phyloP scores from a whole-genome alignment of 2,329 filamentous ascomycete genomes.

The Cladosporium sp. region DNA sequence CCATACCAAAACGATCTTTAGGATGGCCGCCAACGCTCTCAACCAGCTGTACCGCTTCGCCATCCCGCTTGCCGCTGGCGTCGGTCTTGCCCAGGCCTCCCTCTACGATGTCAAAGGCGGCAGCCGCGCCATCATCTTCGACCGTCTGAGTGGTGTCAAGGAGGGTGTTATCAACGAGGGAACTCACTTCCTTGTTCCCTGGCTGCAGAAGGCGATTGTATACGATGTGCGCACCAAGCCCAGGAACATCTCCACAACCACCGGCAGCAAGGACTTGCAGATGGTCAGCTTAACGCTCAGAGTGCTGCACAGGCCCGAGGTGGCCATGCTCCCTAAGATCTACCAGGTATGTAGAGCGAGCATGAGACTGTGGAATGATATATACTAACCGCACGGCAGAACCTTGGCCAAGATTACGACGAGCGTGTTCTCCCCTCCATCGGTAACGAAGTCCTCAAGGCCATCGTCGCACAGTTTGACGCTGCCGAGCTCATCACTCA shows the following conservation, averaged over 20 bases:
- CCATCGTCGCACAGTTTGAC: slow-evolving; percentile 49
- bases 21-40: slow-evolving; percentile 45
- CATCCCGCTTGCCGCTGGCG: slow-evolving; percentile 65
- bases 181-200: slow-evolving; percentile 92
- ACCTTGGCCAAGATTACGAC: slow-evolving; percentile 96
- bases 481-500: slow-evolving; percentile 77
- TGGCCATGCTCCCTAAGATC: slow-evolving; percentile 88
- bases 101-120: slow-evolving; percentile 98
- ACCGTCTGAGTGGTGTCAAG: slow-evolving; percentile 85
- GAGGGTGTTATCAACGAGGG: slow-evolving; percentile 90
- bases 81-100: slow-evolving; percentile 65
- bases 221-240: slow-evolving; percentile 98
- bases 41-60: slow-evolving; percentile 60
- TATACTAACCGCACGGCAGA: slow-evolving; percentile 47
- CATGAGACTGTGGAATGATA: background rate
- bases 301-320: slow-evolving; percentile 90
- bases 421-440: slow-evolving; percentile 53
- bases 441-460: slow-evolving; percentile 51
- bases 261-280: slow-evolving; percentile 96
- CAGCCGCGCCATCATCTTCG: slow-evolving; percentile 94
- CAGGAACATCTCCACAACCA: slow-evolving; percentile 94
- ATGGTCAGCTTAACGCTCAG: slow-evolving; percentile 98
- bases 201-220: slow-evolving; percentile 89
- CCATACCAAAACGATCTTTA: slow-evolving; percentile 2
- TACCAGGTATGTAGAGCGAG: slow-evolving; percentile 72